Evolutionary conservation across 371 early-diverging fungal species (phyloP).

Genomic region (Syncephalastrum monosporum): DNA sequence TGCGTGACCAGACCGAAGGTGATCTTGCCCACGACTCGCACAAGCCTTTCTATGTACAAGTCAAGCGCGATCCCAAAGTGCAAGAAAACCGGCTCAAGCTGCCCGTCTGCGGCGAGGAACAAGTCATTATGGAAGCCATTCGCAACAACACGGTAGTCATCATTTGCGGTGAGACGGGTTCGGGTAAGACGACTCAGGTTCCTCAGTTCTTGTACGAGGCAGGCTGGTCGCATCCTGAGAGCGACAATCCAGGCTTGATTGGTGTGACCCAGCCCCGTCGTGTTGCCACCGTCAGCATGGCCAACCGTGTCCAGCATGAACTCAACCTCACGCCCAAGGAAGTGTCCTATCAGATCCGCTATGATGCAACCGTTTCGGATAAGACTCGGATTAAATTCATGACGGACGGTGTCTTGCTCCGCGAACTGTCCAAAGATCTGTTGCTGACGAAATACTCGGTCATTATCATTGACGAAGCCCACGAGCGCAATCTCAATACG

Average conservation of each 20-base stretch:
- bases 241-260: conserved; percentile 85
- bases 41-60: conserved; percentile 77
- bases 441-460: conserved; percentile 90
- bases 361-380: conserved; percentile 77
- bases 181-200: conserved; percentile 98
- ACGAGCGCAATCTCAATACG: conserved; percentile 98
- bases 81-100: conserved; percentile 75
- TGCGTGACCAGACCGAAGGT: conserved; percentile 41
- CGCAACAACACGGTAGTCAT: conserved; percentile 80
- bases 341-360: conserved; percentile 84
- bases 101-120: conserved; percentile 94
- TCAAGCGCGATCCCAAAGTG: conserved; percentile 74
- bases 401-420: conserved; percentile 99
- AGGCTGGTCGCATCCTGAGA: conserved; percentile 86
- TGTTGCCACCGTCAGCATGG: conserved; percentile 98
- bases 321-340: conserved; percentile 63
- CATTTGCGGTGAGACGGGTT: conserved; percentile 98
- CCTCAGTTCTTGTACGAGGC: conserved; percentile 99
- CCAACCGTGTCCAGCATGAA: conserved; percentile 93
- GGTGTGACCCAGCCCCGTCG: conserved; percentile 99
- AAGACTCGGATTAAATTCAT: conserved; percentile 95
- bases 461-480: conserved; percentile 99
- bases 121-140: conserved; percentile 95
- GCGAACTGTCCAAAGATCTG: conserved; percentile 89
- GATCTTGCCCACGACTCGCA: conserved; percentile 35